A percentile compares a stretch with the other conserved stretches of the same genome.
Evolutionary conservation across 2,329 filamentous ascomycete genomes (phyloP).

Genomic region (Scedosporium minutisporum): DNA sequence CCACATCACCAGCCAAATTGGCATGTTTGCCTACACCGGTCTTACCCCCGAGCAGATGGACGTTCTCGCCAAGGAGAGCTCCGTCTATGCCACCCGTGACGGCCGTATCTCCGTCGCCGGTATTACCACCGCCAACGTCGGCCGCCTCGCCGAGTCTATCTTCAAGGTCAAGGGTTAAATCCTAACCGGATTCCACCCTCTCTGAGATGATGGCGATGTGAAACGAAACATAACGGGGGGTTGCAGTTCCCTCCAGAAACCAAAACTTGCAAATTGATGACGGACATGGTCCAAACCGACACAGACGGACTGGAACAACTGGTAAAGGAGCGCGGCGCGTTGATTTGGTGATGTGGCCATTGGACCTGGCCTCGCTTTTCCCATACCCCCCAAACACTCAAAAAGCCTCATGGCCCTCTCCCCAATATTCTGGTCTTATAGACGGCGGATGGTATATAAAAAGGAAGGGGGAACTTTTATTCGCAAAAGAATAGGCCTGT

Average conservation of each 20-base stretch:
- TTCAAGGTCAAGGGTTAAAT: slow-evolving; percentile 67
- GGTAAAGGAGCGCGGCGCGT: background rate
- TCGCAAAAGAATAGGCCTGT: background rate
- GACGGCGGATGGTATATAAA: background rate
- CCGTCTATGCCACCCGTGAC: slow-evolving; percentile 93
- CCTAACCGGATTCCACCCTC: background rate
- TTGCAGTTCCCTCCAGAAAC: background rate
- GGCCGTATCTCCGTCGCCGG: slow-evolving; percentile 79
- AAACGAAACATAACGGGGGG: background rate
- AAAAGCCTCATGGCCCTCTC: background rate
- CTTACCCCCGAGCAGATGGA: slow-evolving; percentile 89
- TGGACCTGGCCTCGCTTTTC: background rate
- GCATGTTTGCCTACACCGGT: slow-evolving; percentile 99
- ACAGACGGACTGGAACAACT: background rate
- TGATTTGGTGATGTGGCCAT: background rate
- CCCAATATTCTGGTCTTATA: background rate
- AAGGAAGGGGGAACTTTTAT: background rate
- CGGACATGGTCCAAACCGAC: background rate
- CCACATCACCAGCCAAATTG: slow-evolving; percentile 97
- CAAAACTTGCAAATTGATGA: background rate
- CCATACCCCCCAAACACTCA: background rate
- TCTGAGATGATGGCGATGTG: background rate
- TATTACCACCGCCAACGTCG: slow-evolving; percentile 71
- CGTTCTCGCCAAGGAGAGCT: slow-evolving; percentile 83
- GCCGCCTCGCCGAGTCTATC: slow-evolving; percentile 72